These are phyloP conservation scores for Serpula lacrymans DNA, from an alignment of 768 basidiomycete genomes.

Conservation along the genomic window DNA sequence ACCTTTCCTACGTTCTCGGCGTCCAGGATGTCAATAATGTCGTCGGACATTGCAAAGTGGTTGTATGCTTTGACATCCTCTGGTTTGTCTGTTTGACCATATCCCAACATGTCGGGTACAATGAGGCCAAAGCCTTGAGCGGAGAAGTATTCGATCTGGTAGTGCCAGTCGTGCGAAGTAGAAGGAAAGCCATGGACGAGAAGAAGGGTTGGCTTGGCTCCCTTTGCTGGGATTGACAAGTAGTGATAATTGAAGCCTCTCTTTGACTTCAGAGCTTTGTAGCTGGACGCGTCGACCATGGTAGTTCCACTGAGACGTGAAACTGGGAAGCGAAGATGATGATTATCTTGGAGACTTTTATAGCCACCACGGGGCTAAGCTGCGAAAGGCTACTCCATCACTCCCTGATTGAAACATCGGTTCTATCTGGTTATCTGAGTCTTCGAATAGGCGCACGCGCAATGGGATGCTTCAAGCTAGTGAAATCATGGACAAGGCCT, in stretches of 20 bases:
- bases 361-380: no score
- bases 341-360: no score
- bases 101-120: constrained; percentile 47
- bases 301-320: no score
- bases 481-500: no score
- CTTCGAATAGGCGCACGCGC: no score
- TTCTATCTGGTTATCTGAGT: no score
- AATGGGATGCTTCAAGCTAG: no score
- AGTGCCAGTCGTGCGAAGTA: constrained; percentile 40
- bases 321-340: no score
- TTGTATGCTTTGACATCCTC: constrained; percentile 23
- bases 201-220: constrained; percentile 35
- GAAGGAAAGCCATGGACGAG: constrained; percentile 46
- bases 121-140: constrained; percentile 40
- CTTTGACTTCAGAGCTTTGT: constrained; percentile 29
- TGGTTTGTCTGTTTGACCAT: constrained; percentile 43
- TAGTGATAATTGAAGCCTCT: constrained; percentile 37
- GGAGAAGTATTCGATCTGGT: constrained; percentile 36
- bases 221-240: constrained; percentile 21
- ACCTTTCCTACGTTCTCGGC: constrained; percentile 28
- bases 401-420: no score
- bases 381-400: no score
- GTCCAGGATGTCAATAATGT: constrained; percentile 38
- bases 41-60: constrained; percentile 23
- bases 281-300: no score